These are phyloP conservation scores for Gryganskiella cystojenkinii DNA, from an alignment of 192 early-diverging fungal genomes.

Conservation along the genomic window DNA sequence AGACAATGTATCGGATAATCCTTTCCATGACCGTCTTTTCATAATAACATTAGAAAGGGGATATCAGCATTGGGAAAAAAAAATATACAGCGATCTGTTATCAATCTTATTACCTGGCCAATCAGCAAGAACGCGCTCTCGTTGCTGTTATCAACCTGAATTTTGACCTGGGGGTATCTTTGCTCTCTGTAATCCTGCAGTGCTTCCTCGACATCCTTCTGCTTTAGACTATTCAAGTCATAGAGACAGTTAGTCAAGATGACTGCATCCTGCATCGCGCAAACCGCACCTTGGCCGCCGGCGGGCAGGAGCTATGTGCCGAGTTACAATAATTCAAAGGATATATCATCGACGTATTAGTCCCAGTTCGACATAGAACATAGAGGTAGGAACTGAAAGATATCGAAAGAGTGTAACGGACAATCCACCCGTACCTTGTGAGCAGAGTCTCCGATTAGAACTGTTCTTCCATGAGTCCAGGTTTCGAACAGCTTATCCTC, in stretches of 20 bases:
- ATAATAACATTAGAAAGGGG: not conserved
- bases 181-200: not conserved
- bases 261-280: constrained; percentile 13
- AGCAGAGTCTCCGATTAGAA: constrained; percentile 3
- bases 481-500: constrained; percentile 7
- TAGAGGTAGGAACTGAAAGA: not conserved
- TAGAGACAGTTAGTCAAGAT: constrained; percentile 16
- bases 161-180: too few species aligned
- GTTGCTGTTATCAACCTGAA: too few species aligned
- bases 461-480: not conserved
- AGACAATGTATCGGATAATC: not conserved
- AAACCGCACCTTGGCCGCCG: constrained; percentile 8
- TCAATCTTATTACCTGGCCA: not conserved
- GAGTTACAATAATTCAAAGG: too few species aligned
- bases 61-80: too few species aligned
- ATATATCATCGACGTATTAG: too few species aligned
- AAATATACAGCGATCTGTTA: too few species aligned
- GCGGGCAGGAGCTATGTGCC: constrained; percentile 3
- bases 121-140: too few species aligned
- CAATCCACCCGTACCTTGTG: too few species aligned
- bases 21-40: not conserved
- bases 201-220: not conserved
- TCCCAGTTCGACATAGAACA: too few species aligned
- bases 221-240: not conserved
- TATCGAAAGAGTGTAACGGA: not conserved